Evolutionary conservation across 2,329 filamentous ascomycete genomes (phyloP).

Genomic region (Penicillium aurantiogriseum): DNA sequence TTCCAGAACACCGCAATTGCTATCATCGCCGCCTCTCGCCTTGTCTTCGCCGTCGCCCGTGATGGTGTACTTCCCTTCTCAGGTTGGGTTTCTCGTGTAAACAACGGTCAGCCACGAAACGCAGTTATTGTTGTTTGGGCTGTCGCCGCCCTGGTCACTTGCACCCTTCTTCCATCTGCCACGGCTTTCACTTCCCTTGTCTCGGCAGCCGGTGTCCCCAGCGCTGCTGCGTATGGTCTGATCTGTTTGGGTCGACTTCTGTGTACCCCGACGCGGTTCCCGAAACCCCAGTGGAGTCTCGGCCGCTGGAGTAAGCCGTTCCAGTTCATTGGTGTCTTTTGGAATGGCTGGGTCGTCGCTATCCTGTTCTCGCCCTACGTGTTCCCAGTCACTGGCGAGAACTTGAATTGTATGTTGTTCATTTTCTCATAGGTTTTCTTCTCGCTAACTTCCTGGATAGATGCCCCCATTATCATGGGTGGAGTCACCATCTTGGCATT

Average conservation of each 20-base stretch:
- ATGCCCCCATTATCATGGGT: constrained; percentile 54
- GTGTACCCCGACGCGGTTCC: constrained; percentile 44
- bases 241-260: constrained; percentile 52
- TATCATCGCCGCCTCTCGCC: constrained; percentile 58
- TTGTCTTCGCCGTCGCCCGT: constrained; percentile 62
- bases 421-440: background rate
- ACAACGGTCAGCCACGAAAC: constrained; percentile 58
- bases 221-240: constrained; percentile 53
- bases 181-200: constrained; percentile 56
- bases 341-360: constrained; percentile 53
- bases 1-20: constrained; percentile 58
- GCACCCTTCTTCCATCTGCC: constrained; percentile 57
- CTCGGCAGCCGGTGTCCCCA: constrained; percentile 54
- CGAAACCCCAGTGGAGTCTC: constrained; percentile 44
- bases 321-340: constrained; percentile 49
- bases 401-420: constrained; percentile 44
- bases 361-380: constrained; percentile 49
- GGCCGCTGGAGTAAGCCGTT: constrained; percentile 49
- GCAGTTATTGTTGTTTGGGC: constrained; percentile 60
- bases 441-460: constrained; percentile 23
- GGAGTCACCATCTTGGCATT: constrained; percentile 51
- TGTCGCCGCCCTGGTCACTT: constrained; percentile 55
- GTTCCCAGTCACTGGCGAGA: constrained; percentile 47
- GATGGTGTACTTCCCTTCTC: constrained; percentile 62
- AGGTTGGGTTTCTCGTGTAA: constrained; percentile 56